These are phyloP conservation scores for Persicaria maculosa DNA, from an alignment of 148 eudicot genomes.

Conservation along the genomic window DNA sequence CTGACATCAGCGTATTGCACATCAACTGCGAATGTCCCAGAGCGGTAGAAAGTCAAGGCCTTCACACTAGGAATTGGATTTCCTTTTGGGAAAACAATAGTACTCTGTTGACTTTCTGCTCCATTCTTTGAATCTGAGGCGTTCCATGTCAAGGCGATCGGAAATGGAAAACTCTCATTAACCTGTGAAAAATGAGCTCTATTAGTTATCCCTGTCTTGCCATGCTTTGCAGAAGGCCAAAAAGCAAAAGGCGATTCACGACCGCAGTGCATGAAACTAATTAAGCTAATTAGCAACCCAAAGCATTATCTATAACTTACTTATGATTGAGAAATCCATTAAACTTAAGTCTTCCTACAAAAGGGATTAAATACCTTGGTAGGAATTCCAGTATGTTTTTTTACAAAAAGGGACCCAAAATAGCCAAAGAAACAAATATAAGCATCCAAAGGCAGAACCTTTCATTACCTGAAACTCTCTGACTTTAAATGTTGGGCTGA, in stretches of 20 bases:
- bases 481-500: constrained; percentile 91
- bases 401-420: too few species aligned
- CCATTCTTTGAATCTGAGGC: constrained; percentile 36
- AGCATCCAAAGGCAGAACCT: not conserved
- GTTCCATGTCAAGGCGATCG: constrained; percentile 85
- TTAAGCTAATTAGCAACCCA: not conserved
- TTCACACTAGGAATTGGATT: constrained; percentile 72
- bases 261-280: not conserved
- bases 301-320: too few species aligned
- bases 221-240: not conserved
- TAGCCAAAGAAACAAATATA: not conserved
- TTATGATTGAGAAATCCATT: too few species aligned
- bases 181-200: constrained; percentile 37
- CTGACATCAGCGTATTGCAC: constrained; percentile 78
- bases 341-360: not conserved
- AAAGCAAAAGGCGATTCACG: not conserved
- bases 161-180: constrained; percentile 73
- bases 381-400: not conserved
- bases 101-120: constrained; percentile 56
- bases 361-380: not conserved
- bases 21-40: constrained; percentile 66
- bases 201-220: not conserved
- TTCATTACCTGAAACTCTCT: constrained; percentile 75
- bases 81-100: constrained; percentile 79
- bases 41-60: constrained; percentile 67